phyloP scores from a whole-genome alignment of 768 basidiomycete genomes.

The Symmetrospora coprosmae region DNA sequence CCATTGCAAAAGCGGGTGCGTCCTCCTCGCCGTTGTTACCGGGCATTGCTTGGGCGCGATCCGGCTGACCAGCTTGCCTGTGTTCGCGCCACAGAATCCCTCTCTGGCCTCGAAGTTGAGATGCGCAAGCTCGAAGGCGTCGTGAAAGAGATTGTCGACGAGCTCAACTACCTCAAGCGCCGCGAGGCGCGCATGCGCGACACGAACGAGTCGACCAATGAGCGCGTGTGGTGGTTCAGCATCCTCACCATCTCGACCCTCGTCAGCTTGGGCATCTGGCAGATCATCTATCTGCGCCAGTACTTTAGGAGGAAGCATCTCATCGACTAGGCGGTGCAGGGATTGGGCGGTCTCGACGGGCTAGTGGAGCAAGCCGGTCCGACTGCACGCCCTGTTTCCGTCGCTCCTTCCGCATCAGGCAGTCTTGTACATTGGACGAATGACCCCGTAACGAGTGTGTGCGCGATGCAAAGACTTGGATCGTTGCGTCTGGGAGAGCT shows the following conservation, averaged over 20 bases:
- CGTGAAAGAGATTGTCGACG: constrained; percentile 85
- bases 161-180: constrained; percentile 74
- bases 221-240: constrained; percentile 80
- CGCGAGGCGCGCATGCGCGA: constrained; percentile 75
- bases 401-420: too few relatives aligned
- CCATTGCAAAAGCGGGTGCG: constrained; percentile 74
- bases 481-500: too few relatives aligned
- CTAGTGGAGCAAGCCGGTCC: too few relatives aligned
- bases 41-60: neutral
- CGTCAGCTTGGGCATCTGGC: constrained; percentile 73
- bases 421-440: too few relatives aligned
- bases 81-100: constrained; percentile 46
- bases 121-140: constrained; percentile 95
- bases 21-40: neutral
- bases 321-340: constrained; percentile 9
- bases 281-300: constrained; percentile 65
- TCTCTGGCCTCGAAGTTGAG: constrained; percentile 89
- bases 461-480: too few relatives aligned
- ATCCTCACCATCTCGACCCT: constrained; percentile 72
- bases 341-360: too few relatives aligned
- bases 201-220: constrained; percentile 88
- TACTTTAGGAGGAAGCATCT: constrained; percentile 24
- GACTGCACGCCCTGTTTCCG: too few relatives aligned
- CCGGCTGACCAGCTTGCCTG: neutral
- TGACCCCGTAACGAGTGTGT: too few relatives aligned